Base-by-base conservation (phyloP, 768 basidiomycete species). In the Aureoboletus auriporus region DNA sequence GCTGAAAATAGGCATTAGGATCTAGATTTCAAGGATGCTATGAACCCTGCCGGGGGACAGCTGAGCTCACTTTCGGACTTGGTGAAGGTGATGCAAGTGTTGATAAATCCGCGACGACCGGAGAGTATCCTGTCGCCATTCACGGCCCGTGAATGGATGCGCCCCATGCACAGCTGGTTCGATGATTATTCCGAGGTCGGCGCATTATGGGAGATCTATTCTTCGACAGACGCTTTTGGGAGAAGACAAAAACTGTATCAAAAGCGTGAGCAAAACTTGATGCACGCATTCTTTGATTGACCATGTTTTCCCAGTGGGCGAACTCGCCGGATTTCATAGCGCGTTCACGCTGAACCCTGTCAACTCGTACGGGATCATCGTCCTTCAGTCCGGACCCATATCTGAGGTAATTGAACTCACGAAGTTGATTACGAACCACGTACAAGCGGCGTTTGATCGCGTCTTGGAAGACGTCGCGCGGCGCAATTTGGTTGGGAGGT, bases 51-150 rank as follows among this genome's bases (percentile, higher is more conserved):
- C 3, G 78, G 72, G 3, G 79, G 77, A 2, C 79, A 82, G 51
- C 76, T 75, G 54, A 70, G 72, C 50, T 79, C 78, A 0, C 62
- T 81, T 10, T 55, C 69, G 1, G 80, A 81, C 53, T 61, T 77
- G 8, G 59, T 61, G 13, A 72, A 57, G 6, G 43, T 77, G 39
- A 75, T 75, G 68, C 71, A 72, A 45, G 68, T 70, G 4, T 55
- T 80, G 39, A 65, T 81, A 26, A 68, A 77, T 34, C 75, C 79
- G 10, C 54, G 30, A 28, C 61, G 47, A 16, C 57, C 58, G 16
- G 67, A 68, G 23, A 66, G 69, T 12, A 50, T 74, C 16, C 42
- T 74, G 9, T 65, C 74, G 8, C 42, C 59, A 1, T 55, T 55
- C 14, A 68, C 69, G 12, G 46, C 74, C n/a, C 62, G 67, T 6